Evolutionary conservation across 2,329 filamentous ascomycete genomes (phyloP).

Genomic region (Trichocomaceae sp.): DNA sequence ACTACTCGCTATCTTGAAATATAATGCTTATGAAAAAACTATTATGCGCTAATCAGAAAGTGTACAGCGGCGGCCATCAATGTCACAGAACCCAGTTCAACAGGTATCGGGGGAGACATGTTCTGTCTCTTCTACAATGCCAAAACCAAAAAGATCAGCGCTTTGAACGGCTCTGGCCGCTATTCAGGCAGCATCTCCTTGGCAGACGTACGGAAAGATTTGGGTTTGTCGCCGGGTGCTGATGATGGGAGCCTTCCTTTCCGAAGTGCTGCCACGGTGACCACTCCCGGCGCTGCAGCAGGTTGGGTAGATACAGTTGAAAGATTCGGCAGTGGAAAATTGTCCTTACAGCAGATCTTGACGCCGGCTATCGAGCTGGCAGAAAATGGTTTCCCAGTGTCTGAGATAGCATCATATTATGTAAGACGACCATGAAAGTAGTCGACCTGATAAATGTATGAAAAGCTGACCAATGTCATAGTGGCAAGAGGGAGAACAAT

Average conservation of each 20-base stretch:
- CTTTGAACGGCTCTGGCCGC: constrained; percentile 90
- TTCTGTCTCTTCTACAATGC: constrained; percentile 92
- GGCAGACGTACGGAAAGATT: constrained; percentile 61
- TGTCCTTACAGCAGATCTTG: constrained; percentile 70
- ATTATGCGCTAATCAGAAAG: constrained; percentile 8
- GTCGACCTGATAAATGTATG: neutral
- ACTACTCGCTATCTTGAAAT: neutral
- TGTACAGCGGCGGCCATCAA: constrained; percentile 75
- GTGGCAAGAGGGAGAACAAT: constrained; percentile 64
- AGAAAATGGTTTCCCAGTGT: constrained; percentile 84
- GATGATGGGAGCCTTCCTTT: constrained; percentile 60
- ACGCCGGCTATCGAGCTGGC: constrained; percentile 76
- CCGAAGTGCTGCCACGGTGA: constrained; percentile 70
- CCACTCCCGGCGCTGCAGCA: constrained; percentile 81
- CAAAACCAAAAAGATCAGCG: constrained; percentile 69
- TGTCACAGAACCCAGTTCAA: constrained; percentile 85
- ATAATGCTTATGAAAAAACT: neutral
- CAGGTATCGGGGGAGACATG: constrained; percentile 94
- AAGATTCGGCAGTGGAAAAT: constrained; percentile 79
- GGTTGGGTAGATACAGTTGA: constrained; percentile 89
- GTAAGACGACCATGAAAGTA: constrained; percentile 45
- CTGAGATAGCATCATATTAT: constrained; percentile 63
- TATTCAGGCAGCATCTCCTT: constrained; percentile 63
- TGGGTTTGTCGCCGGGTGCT: constrained; percentile 57
- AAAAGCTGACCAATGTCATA: constrained; percentile 29